These are phyloP conservation scores for Aspergillus phoenicis DNA, from an alignment of 2,329 filamentous ascomycete species.

Conservation along the genomic window DNA sequence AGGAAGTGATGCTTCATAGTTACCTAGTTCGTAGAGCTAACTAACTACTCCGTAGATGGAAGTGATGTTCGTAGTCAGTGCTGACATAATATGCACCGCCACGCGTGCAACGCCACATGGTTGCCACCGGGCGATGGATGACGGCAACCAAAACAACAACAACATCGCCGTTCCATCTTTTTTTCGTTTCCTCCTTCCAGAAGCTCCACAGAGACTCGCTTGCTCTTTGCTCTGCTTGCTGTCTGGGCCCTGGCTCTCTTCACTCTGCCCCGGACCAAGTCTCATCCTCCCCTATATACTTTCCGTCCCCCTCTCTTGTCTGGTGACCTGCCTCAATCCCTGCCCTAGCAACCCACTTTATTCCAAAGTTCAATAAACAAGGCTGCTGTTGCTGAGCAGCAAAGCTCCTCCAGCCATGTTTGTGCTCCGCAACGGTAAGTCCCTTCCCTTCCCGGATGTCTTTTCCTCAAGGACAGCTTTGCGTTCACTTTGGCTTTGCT, in stretches of 20 bases:
- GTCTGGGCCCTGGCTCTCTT: neutral
- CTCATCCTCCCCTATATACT: neutral
- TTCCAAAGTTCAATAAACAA: constrained; percentile 19
- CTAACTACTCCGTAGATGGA: too few relatives aligned
- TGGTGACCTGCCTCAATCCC: constrained; percentile 7
- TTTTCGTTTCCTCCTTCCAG: constrained; percentile 18
- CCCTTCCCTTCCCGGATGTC: constrained; percentile 21
- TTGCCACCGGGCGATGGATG: constrained; percentile 29
- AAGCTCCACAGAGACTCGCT: neutral
- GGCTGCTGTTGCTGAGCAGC: constrained; percentile 27
- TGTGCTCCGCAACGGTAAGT: constrained; percentile 60
- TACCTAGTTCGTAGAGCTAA: too few relatives aligned
- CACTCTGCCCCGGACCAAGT: neutral
- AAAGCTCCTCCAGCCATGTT: constrained; percentile 50
- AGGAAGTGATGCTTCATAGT: too few relatives aligned
- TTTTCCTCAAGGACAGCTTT: constrained; percentile 5
- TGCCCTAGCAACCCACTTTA: constrained; percentile 12
- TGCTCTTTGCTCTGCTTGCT: neutral
- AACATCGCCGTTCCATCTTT: constrained; percentile 15
- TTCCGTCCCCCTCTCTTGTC: neutral
- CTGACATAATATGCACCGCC: constrained; percentile 13
- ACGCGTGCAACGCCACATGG: constrained; percentile 16
- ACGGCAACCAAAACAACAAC: constrained; percentile 25
- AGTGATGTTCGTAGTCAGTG: too few relatives aligned
- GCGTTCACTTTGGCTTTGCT: constrained; percentile 9